Conservation (phyloP, 306 rosid species). For the Malus orientalis region DNA sequence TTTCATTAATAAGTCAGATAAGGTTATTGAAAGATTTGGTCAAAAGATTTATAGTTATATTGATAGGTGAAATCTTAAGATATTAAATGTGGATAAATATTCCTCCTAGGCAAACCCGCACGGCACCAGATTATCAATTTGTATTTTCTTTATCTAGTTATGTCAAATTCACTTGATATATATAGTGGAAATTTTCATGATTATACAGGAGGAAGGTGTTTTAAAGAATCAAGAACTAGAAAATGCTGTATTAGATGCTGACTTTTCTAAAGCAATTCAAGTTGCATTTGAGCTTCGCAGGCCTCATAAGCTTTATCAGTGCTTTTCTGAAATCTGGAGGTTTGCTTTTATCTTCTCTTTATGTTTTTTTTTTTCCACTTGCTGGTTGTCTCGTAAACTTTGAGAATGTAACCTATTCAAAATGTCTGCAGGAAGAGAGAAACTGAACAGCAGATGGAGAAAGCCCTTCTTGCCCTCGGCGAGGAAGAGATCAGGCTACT, state of each 20-base stretch:
- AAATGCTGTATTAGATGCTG: conserved; percentile 86
- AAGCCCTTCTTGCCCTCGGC: conserved; percentile 47
- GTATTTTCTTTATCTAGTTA: background rate
- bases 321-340: conserved; percentile 80
- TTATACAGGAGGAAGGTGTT: conserved; percentile 80
- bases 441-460: conserved; percentile 45
- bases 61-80: background rate
- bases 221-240: conserved; percentile 89
- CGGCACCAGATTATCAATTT: background rate
- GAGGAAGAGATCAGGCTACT: conserved; percentile 53
- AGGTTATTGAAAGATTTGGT: background rate
- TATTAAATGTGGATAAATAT: background rate
- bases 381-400: background rate
- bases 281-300: conserved; percentile 73
- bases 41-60: background rate
- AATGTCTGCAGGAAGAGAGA: conserved; percentile 56
- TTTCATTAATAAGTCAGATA: background rate
- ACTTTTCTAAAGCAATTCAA: conserved; percentile 77
- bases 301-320: conserved; percentile 65
- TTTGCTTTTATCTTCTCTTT: conserved; percentile 1
- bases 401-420: conserved; percentile 15
- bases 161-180: background rate
- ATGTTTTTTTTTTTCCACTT: background rate
- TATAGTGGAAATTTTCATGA: conserved; percentile 1
- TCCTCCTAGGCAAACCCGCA: background rate